Percentiles rank a stretch among this genome's conserved stretches.
These are phyloP conservation scores for Solanum neorickii DNA, from an alignment of 257 asterid genomes.

Conservation along the genomic window DNA sequence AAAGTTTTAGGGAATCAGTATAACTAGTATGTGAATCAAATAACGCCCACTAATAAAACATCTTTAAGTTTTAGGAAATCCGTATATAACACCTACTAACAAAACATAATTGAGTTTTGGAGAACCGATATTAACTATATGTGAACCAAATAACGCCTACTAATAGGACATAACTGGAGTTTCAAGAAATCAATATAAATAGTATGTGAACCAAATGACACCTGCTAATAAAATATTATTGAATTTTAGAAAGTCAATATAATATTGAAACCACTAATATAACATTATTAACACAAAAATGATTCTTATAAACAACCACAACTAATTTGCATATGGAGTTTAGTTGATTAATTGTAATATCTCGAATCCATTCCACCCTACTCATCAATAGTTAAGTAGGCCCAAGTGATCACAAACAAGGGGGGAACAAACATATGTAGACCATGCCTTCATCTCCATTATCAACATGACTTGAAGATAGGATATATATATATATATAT, in stretches of 20 bases:
- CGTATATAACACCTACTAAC: not conserved
- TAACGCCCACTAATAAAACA: not conserved
- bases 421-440: slow-evolving; percentile 12
- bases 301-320: not conserved
- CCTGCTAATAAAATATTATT: not conserved
- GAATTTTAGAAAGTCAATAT: not conserved
- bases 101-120: not conserved
- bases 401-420: not conserved
- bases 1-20: not conserved
- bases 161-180: not conserved
- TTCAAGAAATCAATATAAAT: not conserved
- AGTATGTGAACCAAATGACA: not conserved
- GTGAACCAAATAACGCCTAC: not conserved
- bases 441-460: slow-evolving; percentile 14
- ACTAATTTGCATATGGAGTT: not conserved
- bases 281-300: not conserved
- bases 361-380: not conserved
- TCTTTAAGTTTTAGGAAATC: not conserved
- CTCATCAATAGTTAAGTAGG: slow-evolving; percentile 1
- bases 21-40: not conserved
- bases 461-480: slow-evolving; percentile 5
- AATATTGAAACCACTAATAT: not conserved
- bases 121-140: not conserved
- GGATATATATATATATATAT: not conserved
- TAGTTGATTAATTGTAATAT: not conserved